Evolutionary conservation across 2,329 filamentous ascomycete genomes (phyloP).

Genomic region (Emmonsia crescens): DNA sequence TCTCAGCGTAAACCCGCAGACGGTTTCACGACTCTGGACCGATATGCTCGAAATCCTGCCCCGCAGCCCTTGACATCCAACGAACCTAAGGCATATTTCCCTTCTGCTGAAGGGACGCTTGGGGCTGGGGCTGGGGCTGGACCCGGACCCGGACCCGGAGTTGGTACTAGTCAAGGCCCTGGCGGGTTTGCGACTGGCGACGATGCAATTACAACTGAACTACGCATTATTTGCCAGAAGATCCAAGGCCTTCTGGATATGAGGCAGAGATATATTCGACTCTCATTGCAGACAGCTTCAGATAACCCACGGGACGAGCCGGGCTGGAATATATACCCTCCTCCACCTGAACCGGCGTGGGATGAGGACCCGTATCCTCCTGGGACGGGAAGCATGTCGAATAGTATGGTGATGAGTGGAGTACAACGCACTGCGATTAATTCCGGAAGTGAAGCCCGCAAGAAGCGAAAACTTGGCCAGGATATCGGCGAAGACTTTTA

Average conservation of each 20-base stretch:
- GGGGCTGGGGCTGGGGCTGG: slow-evolving; percentile 47
- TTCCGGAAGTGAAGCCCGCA: slow-evolving; percentile 33
- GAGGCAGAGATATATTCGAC: slow-evolving; percentile 73
- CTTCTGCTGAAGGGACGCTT: slow-evolving; percentile 45
- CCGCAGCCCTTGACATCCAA: slow-evolving; percentile 43
- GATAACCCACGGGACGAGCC: slow-evolving; percentile 83
- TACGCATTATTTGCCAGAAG: slow-evolving; percentile 77
- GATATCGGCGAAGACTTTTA: slow-evolving; percentile 90
- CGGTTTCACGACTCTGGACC: slow-evolving; percentile 36
- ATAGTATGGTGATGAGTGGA: slow-evolving; percentile 16
- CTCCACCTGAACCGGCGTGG: slow-evolving; percentile 87
- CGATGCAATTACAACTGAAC: slow-evolving; percentile 69
- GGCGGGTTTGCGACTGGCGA: slow-evolving; percentile 61
- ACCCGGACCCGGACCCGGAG: slow-evolving; percentile 34
- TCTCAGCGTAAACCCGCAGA: slow-evolving; percentile 14
- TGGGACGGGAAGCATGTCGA: slow-evolving; percentile 22
- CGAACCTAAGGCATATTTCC: slow-evolving; percentile 44
- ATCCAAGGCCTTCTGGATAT: slow-evolving; percentile 83
- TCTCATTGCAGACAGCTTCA: slow-evolving; percentile 69
- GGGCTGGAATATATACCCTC: slow-evolving; percentile 80
- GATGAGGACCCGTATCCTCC: slow-evolving; percentile 45
- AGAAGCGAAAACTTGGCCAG: slow-evolving; percentile 71
- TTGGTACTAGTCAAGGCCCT: slow-evolving; percentile 50
- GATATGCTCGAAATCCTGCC: slow-evolving; percentile 38
- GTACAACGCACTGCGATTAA: slow-evolving; percentile 13